phyloP scores from a whole-genome alignment of 495 filamentous ascomycete genomes.

The Annulohypoxylon maeteangense region DNA sequence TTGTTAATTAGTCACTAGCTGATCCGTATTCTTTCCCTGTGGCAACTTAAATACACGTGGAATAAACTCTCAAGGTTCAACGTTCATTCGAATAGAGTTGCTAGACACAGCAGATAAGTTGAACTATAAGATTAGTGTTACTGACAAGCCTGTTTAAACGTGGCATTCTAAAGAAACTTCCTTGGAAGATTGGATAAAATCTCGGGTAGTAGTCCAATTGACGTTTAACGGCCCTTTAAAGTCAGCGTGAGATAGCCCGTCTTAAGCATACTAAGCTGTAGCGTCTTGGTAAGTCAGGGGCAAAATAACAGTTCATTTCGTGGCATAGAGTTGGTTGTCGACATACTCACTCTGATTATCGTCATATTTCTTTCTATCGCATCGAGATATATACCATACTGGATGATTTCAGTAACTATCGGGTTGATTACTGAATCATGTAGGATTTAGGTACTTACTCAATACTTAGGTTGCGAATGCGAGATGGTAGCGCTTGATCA shows the following conservation, averaged over 20 bases:
- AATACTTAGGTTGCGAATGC: not conserved
- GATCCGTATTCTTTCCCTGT: not conserved
- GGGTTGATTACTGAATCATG: not conserved
- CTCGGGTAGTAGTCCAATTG: not conserved
- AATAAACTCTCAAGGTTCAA: not conserved
- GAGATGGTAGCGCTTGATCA: not conserved
- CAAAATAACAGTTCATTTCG: not conserved
- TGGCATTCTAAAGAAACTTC: not conserved
- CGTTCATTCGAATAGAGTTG: not conserved
- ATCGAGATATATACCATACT: not conserved
- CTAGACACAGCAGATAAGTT: not conserved
- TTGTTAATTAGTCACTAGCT: not conserved
- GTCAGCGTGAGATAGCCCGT: not conserved
- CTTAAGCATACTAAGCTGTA: not conserved
- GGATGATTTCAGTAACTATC: not conserved
- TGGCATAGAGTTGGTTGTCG: not conserved
- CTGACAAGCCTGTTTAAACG: not conserved
- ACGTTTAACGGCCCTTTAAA: not conserved
- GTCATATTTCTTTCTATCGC: not conserved
- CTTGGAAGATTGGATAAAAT: not conserved
- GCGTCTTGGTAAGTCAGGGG: not conserved
- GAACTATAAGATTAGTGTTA: not conserved
- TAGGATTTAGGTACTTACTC: no score
- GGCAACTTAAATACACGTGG: not conserved
- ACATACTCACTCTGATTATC: not conserved